These are phyloP conservation scores for Tricholoma terreum DNA, from an alignment of 768 basidiomycete genomes.

Conservation along the genomic window DNA sequence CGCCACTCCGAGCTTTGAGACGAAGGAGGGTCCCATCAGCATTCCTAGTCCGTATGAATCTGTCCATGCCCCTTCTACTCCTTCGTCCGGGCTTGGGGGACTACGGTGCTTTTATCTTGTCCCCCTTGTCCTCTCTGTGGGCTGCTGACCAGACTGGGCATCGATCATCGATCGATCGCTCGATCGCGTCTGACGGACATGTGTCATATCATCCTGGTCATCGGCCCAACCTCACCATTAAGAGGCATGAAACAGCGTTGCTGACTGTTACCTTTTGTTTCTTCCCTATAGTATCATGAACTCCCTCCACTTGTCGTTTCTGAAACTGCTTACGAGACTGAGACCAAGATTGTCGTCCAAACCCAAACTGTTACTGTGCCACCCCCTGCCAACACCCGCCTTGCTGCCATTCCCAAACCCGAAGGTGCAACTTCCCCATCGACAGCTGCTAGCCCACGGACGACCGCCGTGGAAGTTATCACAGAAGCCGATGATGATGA, in stretches of 20 bases:
- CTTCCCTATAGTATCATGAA: conserved; percentile 38
- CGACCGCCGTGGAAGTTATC: conserved; percentile 67
- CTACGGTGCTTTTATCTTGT: conserved; percentile 69
- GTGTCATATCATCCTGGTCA: conserved; percentile 36
- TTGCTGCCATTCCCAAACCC: conserved; percentile 70
- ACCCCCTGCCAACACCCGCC: conserved; percentile 75
- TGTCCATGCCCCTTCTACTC: conserved; percentile 54
- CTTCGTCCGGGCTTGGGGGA: conserved; percentile 93
- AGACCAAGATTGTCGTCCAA: conserved; percentile 64
- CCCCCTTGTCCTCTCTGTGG: conserved; percentile 62
- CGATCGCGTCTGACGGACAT: conserved; percentile 37
- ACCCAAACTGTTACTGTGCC: conserved; percentile 69
- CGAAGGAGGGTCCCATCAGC: conserved; percentile 72
- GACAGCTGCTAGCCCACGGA: conserved; percentile 64
- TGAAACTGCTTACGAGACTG: conserved; percentile 49
- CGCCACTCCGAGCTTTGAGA: conserved; percentile 93
- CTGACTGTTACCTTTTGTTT: conserved; percentile 32
- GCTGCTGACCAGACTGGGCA: conserved; percentile 36
- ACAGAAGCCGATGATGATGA: conserved; percentile 54
- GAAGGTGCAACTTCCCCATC: conserved; percentile 56
- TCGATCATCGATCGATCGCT: conserved; percentile 24
- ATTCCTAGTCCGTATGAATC: conserved; percentile 70
- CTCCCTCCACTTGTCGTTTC: conserved; percentile 45
- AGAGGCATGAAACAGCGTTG: conserved; percentile 13
- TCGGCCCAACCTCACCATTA: conserved; percentile 28